Evolutionary conservation across 1,284 basidiomycete species (phyloP).

Genomic region (Inonotus obliquus): DNA sequence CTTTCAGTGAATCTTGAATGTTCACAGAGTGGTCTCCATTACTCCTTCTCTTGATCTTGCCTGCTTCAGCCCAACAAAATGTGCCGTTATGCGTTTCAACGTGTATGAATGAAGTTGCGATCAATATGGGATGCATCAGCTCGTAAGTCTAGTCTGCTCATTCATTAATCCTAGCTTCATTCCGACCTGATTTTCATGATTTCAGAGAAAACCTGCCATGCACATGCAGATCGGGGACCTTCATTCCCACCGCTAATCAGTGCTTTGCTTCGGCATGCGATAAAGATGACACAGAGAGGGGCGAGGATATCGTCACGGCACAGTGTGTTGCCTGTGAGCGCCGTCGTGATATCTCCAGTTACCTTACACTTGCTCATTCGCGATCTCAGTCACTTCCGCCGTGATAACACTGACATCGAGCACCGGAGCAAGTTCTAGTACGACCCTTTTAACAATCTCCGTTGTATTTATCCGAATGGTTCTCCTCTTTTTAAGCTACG

Average conservation of each 20-base stretch:
- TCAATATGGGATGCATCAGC: background rate
- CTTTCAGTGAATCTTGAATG: background rate
- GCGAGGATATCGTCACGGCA: background rate
- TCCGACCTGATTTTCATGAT: background rate
- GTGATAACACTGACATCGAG: background rate
- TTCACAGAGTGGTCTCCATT: background rate
- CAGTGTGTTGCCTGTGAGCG: background rate
- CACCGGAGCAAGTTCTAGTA: background rate
- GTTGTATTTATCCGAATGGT: background rate
- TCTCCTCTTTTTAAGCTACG: background rate
- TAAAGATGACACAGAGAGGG: background rate
- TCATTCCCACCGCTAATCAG: background rate
- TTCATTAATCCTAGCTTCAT: background rate
- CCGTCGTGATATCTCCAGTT: background rate
- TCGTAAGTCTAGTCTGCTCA: background rate
- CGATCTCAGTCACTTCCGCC: background rate
- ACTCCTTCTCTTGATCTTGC: background rate
- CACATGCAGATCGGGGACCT: background rate
- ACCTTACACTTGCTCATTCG: background rate
- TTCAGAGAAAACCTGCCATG: constrained; percentile 1
- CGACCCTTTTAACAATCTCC: background rate
- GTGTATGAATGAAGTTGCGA: background rate
- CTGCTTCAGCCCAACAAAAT: background rate
- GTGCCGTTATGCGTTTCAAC: background rate
- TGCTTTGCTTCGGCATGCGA: background rate